A percentile compares a stretch with the other conserved stretches of the same genome.
Evolutionary conservation across 2,329 filamentous ascomycete species (phyloP).

Genomic region (Grosmannia huntii): DNA sequence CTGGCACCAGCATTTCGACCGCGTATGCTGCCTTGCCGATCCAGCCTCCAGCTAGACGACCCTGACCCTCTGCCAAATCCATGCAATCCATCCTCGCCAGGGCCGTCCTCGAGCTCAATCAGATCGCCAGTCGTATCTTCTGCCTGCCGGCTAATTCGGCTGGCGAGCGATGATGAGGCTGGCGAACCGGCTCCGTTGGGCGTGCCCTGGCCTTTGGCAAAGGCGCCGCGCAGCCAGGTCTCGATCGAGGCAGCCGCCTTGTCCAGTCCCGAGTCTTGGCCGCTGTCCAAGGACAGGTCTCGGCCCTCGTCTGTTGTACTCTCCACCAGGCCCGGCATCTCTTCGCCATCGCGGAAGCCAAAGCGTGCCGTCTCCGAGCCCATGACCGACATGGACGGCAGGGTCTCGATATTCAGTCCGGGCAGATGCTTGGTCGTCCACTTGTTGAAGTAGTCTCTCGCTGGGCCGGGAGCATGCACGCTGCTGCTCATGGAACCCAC

Average conservation of each 20-base stretch:
- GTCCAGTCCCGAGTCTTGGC: constrained; percentile 50
- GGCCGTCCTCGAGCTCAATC: constrained; percentile 57
- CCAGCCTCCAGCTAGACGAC: constrained; percentile 23
- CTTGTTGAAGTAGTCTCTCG: constrained; percentile 70
- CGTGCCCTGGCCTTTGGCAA: constrained; percentile 47
- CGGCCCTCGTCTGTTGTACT: constrained; percentile 33
- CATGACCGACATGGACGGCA: constrained; percentile 54
- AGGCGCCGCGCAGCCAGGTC: constrained; percentile 78
- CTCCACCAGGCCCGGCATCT: constrained; percentile 33
- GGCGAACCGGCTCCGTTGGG: constrained; percentile 17
- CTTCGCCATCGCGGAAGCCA: constrained; percentile 29
- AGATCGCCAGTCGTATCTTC: constrained; percentile 43
- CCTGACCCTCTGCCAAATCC: background rate
- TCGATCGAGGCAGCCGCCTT: constrained; percentile 81
- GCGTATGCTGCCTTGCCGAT: constrained; percentile 24
- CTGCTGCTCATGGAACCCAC: constrained; percentile 69
- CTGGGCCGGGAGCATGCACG: constrained; percentile 65
- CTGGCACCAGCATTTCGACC: constrained; percentile 19
- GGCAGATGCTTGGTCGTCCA: constrained; percentile 78
- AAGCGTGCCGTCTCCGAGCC: constrained; percentile 47
- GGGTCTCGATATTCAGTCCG: constrained; percentile 55
- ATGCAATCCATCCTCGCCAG: constrained; percentile 36
- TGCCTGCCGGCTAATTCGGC: constrained; percentile 6
- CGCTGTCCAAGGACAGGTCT: constrained; percentile 23
- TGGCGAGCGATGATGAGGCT: constrained; percentile 7